phyloP scores from a whole-genome alignment of 352 stramenopile genomes.

The Phytophthora citrophthora region DNA sequence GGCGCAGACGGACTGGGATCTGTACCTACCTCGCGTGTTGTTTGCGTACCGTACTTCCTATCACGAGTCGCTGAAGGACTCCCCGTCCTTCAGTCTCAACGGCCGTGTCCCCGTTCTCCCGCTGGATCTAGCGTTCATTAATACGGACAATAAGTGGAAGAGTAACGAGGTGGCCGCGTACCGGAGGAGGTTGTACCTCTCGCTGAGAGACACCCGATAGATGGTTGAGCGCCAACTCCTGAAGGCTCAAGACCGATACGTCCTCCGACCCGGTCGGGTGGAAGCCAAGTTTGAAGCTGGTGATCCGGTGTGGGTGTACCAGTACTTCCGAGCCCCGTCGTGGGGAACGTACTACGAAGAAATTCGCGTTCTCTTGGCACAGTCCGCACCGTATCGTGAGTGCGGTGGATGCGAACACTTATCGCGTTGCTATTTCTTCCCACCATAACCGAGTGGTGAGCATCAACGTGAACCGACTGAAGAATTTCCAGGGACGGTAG shows the following conservation, averaged over 20 bases:
- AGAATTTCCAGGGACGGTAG: not conserved
- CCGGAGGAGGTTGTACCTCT: not conserved
- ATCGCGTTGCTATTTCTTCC: not conserved
- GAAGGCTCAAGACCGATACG: slow-evolving; percentile 1
- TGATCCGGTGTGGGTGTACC: too few relatives aligned
- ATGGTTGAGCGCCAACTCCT: slow-evolving; percentile 5
- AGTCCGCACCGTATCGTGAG: not conserved
- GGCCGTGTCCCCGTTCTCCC: too few relatives aligned
- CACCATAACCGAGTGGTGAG: not conserved
- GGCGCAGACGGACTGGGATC: slow-evolving; percentile 3
- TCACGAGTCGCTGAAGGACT: too few relatives aligned
- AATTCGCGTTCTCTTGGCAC: not conserved
- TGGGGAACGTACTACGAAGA: not conserved
- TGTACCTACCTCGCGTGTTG: slow-evolving; percentile 3
- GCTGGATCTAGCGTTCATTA: too few relatives aligned
- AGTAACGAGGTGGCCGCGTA: not conserved
- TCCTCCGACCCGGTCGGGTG: too few relatives aligned
- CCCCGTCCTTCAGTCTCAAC: too few relatives aligned
- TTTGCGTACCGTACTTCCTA: slow-evolving; percentile 12
- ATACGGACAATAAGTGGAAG: not conserved
- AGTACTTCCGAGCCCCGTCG: not conserved
- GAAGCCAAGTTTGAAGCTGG: not conserved
- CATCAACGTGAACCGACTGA: not conserved
- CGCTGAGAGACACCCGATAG: not conserved
- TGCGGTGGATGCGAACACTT: not conserved